Base-by-base conservation (phyloP, 129 eudicot genomes). In the Flaveria robusta region DNA sequence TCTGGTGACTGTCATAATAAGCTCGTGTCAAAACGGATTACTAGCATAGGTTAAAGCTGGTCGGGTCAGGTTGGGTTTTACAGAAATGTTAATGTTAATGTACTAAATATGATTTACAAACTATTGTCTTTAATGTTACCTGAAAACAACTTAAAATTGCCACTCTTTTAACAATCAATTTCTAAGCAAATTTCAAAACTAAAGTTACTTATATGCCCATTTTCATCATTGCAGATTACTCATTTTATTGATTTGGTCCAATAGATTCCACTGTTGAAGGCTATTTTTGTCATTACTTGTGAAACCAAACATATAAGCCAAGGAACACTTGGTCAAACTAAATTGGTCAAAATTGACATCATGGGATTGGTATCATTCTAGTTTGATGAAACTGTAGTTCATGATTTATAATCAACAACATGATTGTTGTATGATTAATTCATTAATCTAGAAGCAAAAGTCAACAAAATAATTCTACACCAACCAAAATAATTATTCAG, bases 381-480 rank as follows among this genome's bases (percentile, higher is more conserved):
- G 52, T 58, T 72, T 55, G 22, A 72, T 20, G 49, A 31, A 71
- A 71, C 12, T 39, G 42, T 58, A 34, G 39, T 34, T 34, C 39
- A 34, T 34, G 39, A 34, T 34, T 7, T 34, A 34, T 34, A 34
- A 34, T 34, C 39, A 34, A 34, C 39, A 34, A 34, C 47, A 77
- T 77, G 29, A 68, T 77, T 68, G 81, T 29, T 68, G 46, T 55
- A 77, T 68, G 81, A 77, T 68, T 55, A 68, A 54, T 70, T 56
- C 59, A 68, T 68, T 68, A 77, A 41, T 70, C 75, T 41, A 77
- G 46, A 58, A 77, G 20, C 68, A 55, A 68, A 77, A 68, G 81
- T 77, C 75, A 77, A 69, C 75, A 77, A 77, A 77, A 27, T 55
- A 68, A 77, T 26, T 12, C 39, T 42, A 58, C 62, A 56, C 76